phyloP scores from a whole-genome alignment of 805 yeast species.

The Wickerhamiella bombiphila region DNA sequence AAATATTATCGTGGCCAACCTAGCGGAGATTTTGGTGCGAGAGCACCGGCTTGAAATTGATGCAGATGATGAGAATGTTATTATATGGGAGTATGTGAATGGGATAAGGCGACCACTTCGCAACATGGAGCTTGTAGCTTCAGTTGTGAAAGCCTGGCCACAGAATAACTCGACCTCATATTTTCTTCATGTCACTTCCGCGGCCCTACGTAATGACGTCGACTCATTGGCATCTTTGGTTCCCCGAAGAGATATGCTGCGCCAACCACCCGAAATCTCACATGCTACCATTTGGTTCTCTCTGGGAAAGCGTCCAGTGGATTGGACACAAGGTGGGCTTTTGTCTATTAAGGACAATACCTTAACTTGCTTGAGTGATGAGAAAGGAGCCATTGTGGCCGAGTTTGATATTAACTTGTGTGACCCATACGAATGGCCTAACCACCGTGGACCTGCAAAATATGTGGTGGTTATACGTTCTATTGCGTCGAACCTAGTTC shows the following conservation, averaged over 20 bases:
- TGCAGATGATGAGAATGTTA: slow-evolving; percentile 14
- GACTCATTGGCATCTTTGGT: slow-evolving; percentile 21
- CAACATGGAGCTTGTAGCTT: slow-evolving; percentile 14
- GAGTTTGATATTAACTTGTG: slow-evolving; percentile 6
- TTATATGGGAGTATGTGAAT: slow-evolving; percentile 21
- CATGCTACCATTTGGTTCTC: slow-evolving; percentile 13
- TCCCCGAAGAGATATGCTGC: slow-evolving; percentile 22
- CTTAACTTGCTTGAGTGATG: neutral
- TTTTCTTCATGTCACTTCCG: slow-evolving; percentile 15
- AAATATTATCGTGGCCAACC: slow-evolving; percentile 9
- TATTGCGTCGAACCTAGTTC: slow-evolving; percentile 12
- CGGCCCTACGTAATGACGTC: slow-evolving; percentile 16
- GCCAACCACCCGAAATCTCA: slow-evolving; percentile 12
- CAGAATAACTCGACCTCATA: no score
- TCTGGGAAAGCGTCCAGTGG: neutral
- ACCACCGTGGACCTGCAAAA: slow-evolving; percentile 13
- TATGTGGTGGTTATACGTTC: slow-evolving; percentile 16
- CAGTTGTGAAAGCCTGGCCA: slow-evolving; percentile 10
- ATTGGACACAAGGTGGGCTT: slow-evolving; percentile 11
- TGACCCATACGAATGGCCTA: slow-evolving; percentile 16
- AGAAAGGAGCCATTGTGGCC: slow-evolving; percentile 7
- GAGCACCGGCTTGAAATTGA: slow-evolving; percentile 22
- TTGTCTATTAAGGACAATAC: neutral
- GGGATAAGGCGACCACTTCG: slow-evolving; percentile 20
- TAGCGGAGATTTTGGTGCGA: slow-evolving; percentile 14